Evolutionary conservation across 2,329 filamentous ascomycete genomes (phyloP).

Genomic region (Paramyrothecium sp.): DNA sequence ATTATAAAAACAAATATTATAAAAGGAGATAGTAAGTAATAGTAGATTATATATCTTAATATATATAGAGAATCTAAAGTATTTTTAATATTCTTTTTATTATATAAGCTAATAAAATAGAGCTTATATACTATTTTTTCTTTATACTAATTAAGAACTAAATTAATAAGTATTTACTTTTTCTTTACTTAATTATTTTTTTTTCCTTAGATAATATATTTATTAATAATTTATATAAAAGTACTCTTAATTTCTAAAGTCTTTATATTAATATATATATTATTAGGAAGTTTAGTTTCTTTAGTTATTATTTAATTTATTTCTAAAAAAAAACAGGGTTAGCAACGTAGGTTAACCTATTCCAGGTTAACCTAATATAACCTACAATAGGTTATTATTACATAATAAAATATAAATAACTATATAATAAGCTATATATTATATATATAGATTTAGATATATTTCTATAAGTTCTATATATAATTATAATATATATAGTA

Average conservation of each 20-base stretch:
- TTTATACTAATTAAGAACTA: conserved; percentile 2
- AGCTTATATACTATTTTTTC: neutral
- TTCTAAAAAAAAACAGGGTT: neutral
- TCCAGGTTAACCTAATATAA: neutral
- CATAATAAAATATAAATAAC: neutral
- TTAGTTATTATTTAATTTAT: neutral
- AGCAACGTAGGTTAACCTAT: neutral
- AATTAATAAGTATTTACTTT: neutral
- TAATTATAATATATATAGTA: too few relatives aligned
- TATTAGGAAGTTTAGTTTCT: neutral
- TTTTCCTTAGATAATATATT: neutral
- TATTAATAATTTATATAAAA: neutral
- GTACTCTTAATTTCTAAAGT: neutral
- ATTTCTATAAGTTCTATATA: too few relatives aligned
- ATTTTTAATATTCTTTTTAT: neutral
- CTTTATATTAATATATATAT: neutral
- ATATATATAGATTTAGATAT: neutral
- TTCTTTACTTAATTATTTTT: conserved; percentile 1
- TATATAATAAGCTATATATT: neutral
- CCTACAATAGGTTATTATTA: too few relatives aligned
- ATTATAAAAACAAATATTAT: neutral
- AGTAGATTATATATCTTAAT: neutral
- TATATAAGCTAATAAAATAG: neutral
- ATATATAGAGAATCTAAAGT: neutral
- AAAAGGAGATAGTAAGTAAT: neutral